Percentiles rank a stretch among this genome's conserved stretches.
Evolutionary conservation across 169 alveolate genomes (phyloP).

Genomic region (Plasmodium berghei): DNA sequence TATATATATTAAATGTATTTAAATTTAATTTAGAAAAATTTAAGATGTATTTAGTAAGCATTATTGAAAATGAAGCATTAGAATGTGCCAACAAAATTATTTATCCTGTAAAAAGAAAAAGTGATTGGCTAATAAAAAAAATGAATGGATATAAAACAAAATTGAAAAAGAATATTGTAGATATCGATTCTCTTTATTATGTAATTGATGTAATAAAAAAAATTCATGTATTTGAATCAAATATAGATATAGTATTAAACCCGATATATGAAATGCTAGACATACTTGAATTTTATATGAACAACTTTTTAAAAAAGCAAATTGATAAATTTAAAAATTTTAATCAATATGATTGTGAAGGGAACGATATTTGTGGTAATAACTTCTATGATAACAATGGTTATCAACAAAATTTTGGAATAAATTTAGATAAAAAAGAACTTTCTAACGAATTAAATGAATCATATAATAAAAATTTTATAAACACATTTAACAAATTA

Average conservation of each 20-base stretch:
- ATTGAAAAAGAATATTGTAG: conserved; percentile 50
- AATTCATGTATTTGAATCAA: conserved; percentile 67
- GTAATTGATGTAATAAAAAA: conserved; percentile 67
- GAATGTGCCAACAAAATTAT: conserved; percentile 70
- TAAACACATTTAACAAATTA: conserved; percentile 31
- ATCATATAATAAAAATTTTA: conserved; percentile 30
- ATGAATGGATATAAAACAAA: conserved; percentile 41
- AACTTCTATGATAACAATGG: too few species aligned
- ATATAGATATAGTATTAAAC: conserved; percentile 61
- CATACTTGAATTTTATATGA: conserved; percentile 71
- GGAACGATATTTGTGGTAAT: background rate
- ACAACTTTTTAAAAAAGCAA: conserved; percentile 64
- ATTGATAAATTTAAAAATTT: conserved; percentile 37
- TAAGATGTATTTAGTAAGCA: conserved; percentile 58
- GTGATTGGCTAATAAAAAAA: conserved; percentile 66
- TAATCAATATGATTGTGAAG: conserved; percentile 63
- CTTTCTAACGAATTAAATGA: conserved; percentile 49
- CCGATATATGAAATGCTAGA: conserved; percentile 64
- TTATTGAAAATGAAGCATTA: conserved; percentile 68
- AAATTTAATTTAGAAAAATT: conserved; percentile 70
- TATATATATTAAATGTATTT: conserved; percentile 40
- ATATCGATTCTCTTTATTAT: conserved; percentile 68
- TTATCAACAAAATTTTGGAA: conserved; percentile 52
- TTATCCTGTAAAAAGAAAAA: conserved; percentile 56
- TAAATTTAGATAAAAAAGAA: conserved; percentile 44